Conservation (phyloP, 208 protist species). For the Naegleria lovaniensis region DNA sequence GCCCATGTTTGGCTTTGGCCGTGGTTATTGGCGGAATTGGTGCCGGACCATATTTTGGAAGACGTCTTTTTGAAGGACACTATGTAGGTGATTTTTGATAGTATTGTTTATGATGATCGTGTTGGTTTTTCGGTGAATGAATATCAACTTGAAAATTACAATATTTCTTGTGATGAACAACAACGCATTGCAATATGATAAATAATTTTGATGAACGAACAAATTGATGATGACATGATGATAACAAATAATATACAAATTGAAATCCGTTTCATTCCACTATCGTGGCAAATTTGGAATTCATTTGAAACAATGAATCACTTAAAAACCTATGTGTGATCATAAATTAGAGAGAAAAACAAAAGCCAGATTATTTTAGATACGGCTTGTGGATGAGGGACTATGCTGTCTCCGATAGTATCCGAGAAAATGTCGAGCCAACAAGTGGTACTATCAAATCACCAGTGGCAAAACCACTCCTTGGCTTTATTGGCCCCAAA, state of each 20-base stretch:
- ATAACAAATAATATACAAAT: too few relatives aligned
- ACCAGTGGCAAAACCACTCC: not conserved
- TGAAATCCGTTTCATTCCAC: too few relatives aligned
- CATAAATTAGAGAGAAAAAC: slow-evolving; percentile 6
- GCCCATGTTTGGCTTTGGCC: not conserved
- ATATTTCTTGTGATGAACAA: too few relatives aligned
- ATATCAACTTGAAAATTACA: not conserved
- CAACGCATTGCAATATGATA: too few relatives aligned
- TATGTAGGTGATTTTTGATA: not conserved
- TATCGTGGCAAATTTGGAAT: too few relatives aligned
- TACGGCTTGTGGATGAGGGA: not conserved
- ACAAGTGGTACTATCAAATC: not conserved
- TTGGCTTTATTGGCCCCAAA: not conserved
- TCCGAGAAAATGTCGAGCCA: not conserved
- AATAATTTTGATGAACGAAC: too few relatives aligned
- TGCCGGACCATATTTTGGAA: not conserved
- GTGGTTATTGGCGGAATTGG: not conserved
- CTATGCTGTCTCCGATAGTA: not conserved
- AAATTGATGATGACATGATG: too few relatives aligned
- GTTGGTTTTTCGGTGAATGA: not conserved
- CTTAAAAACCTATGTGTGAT: too few relatives aligned
- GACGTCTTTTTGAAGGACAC: not conserved
- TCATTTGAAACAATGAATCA: too few relatives aligned
- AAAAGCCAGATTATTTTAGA: slow-evolving; percentile 7
- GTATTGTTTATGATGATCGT: not conserved